A percentile compares a stretch with the other conserved stretches of the same genome.
phyloP scores from a whole-genome alignment of 495 filamentous ascomycete genomes.

The Penicillium cinerascens region DNA sequence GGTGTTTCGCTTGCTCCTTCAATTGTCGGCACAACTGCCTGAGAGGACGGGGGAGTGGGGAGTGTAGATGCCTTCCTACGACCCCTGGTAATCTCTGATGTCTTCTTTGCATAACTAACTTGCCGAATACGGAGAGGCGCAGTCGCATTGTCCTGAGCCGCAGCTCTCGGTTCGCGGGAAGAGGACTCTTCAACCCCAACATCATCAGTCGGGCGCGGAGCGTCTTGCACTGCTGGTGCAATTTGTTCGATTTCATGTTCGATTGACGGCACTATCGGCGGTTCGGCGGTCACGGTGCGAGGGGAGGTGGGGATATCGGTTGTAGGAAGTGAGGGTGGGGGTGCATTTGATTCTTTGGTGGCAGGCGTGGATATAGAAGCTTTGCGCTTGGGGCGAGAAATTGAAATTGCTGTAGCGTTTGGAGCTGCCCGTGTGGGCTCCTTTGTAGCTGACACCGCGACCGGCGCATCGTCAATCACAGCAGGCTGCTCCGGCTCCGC shows the following conservation, averaged over 20 bases:
- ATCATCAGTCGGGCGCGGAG: background rate
- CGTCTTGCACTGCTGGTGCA: background rate
- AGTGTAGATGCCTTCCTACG: conserved; percentile 1
- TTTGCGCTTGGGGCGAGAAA: conserved; percentile 31
- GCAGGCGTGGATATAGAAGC: conserved; percentile 15
- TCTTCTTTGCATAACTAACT: conserved; percentile 19
- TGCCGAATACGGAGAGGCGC: conserved; percentile 3
- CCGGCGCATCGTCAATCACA: conserved; percentile 10
- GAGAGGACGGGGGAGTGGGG: conserved; percentile 10
- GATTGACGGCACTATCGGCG: conserved; percentile 11
- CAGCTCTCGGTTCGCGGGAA: background rate
- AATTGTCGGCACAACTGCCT: conserved; percentile 4
- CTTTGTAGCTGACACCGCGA: conserved; percentile 6
- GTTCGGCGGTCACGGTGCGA: conserved; percentile 8
- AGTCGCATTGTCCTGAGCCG: background rate
- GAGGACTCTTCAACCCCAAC: background rate
- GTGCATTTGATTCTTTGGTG: background rate
- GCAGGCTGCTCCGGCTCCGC: conserved; percentile 17
- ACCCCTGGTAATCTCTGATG: conserved; percentile 12
- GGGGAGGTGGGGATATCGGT: conserved; percentile 13
- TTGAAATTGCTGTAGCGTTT: conserved; percentile 23
- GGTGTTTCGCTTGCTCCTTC: conserved; percentile 13
- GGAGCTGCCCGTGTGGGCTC: conserved; percentile 13
- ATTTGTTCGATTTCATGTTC: conserved; percentile 10
- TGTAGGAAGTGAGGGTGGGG: conserved; percentile 6